These are phyloP conservation scores for Citropsis articulata DNA, from an alignment of 345 rosid species.

Conservation along the genomic window DNA sequence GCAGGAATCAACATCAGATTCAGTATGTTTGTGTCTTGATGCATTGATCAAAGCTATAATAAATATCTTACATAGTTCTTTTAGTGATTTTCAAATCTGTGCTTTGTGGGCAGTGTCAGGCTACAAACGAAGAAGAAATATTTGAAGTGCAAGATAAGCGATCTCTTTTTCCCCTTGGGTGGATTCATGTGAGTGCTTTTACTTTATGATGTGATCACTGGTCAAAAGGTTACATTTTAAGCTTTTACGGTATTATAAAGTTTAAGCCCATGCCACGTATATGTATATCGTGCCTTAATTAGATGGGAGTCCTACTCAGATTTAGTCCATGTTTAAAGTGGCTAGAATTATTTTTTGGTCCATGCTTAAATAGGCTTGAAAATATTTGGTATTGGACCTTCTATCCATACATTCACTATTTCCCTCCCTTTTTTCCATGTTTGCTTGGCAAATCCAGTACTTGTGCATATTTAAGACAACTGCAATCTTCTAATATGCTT, in stretches of 20 bases:
- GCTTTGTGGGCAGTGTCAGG: conserved; percentile 65
- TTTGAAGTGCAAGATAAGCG: conserved; percentile 94
- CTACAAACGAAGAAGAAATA: conserved; percentile 97
- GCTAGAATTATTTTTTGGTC: not conserved
- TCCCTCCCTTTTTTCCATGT: too few species aligned
- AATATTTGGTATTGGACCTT: not conserved
- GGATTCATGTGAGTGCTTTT: conserved; percentile 90
- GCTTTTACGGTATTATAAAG: not conserved
- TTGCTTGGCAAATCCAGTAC: not conserved
- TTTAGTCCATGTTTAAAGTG: not conserved
- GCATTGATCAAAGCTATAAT: conserved; percentile 4
- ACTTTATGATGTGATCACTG: conserved; percentile 2
- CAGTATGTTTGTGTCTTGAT: conserved; percentile 48
- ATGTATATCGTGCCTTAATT: not conserved
- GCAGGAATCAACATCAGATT: conserved; percentile 91
- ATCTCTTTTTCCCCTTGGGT: conserved; percentile 94
- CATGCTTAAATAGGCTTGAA: not conserved
- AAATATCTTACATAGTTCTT: not conserved
- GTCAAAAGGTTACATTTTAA: not conserved
- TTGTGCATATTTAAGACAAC: not conserved
- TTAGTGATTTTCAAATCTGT: not conserved
- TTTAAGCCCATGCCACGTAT: not conserved
- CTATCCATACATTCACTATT: not conserved
- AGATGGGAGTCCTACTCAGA: not conserved
- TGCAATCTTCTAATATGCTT: not conserved